phyloP scores from a whole-genome alignment of 2,329 filamentous ascomycete species.

The Ophioceras dolichostomum region DNA sequence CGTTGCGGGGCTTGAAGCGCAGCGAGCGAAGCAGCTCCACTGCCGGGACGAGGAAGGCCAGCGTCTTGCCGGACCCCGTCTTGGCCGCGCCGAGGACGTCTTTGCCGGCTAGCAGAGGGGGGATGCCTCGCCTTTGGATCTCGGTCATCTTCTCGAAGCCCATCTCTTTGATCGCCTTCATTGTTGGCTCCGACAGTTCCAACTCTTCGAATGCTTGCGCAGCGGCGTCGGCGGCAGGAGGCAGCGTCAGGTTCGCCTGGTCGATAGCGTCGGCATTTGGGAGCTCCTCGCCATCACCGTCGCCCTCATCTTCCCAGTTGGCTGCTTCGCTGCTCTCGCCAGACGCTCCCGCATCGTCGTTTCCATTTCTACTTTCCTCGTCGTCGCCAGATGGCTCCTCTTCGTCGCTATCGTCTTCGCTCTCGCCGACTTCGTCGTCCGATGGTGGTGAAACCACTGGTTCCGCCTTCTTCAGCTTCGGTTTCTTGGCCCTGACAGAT shows the following conservation, averaged over 20 bases:
- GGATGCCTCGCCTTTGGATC: slow-evolving; percentile 80
- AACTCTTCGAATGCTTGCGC: slow-evolving; percentile 68
- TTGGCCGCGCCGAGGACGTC: slow-evolving; percentile 89
- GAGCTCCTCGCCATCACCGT: slow-evolving; percentile 16
- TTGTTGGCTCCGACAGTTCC: slow-evolving; percentile 76
- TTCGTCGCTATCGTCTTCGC: slow-evolving; percentile 7
- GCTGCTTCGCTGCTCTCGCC: slow-evolving; percentile 5
- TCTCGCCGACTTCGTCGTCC: slow-evolving; percentile 6
- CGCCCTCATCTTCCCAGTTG: slow-evolving; percentile 9
- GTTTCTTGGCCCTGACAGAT: slow-evolving; percentile 6
- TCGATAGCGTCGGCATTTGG: slow-evolving; percentile 18
- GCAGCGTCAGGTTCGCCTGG: slow-evolving; percentile 33
- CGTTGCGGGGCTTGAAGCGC: slow-evolving; percentile 90
- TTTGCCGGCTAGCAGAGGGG: slow-evolving; percentile 71
- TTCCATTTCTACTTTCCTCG: slow-evolving; percentile 8
- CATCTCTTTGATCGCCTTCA: slow-evolving; percentile 82
- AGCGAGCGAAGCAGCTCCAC: slow-evolving; percentile 86
- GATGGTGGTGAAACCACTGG: slow-evolving; percentile 1
- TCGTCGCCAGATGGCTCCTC: slow-evolving; percentile 7
- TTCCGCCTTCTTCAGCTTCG: slow-evolving; percentile 7
- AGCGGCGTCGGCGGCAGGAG: slow-evolving; percentile 43
- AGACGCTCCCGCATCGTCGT: slow-evolving; percentile 12
- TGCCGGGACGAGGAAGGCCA: slow-evolving; percentile 88
- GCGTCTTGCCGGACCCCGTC: slow-evolving; percentile 88
- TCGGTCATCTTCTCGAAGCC: slow-evolving; percentile 92